Conservation (phyloP, 2,329 filamentous ascomycete genomes). For the Pseudogymnoascus sp. region DNA sequence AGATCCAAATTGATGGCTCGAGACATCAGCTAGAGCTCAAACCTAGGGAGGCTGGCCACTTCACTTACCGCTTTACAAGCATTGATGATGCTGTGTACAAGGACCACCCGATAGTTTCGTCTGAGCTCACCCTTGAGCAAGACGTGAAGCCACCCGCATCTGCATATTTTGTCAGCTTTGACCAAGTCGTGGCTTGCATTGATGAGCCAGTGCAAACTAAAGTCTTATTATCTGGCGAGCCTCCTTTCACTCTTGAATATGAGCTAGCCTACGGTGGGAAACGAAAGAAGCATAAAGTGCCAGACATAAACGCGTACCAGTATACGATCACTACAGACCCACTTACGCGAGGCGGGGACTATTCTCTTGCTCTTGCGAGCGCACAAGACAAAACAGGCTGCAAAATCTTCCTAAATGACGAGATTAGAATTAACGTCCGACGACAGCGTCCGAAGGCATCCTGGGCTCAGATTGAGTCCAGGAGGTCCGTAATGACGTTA, state of each 20-base stretch:
- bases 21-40: slow-evolving; percentile 79
- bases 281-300: slow-evolving; percentile 60
- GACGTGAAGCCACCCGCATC: slow-evolving; percentile 89
- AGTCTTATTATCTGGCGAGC: slow-evolving; percentile 70
- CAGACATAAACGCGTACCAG: slow-evolving; percentile 53
- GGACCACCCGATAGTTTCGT: slow-evolving; percentile 52
- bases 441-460: slow-evolving; percentile 80
- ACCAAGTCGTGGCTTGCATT: slow-evolving; percentile 65
- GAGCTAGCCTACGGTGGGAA: slow-evolving; percentile 87
- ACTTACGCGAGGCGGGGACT: slow-evolving; percentile 77
- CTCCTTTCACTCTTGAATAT: slow-evolving; percentile 85
- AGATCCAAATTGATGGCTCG: slow-evolving; percentile 59
- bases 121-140: slow-evolving; percentile 66
- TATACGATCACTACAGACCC: slow-evolving; percentile 70
- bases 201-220: slow-evolving; percentile 72
- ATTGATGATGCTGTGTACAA: slow-evolving; percentile 80
- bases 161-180: slow-evolving; percentile 57
- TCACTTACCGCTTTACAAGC: slow-evolving; percentile 76
- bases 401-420: slow-evolving; percentile 77
- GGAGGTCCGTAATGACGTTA: slow-evolving; percentile 64
- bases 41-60: slow-evolving; percentile 72
- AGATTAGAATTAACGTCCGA: slow-evolving; percentile 76
- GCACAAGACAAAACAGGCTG: slow-evolving; percentile 83
- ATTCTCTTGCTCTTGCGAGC: slow-evolving; percentile 76
- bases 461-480: slow-evolving; percentile 81